Evolutionary conservation across 805 yeast genomes (phyloP), one percentile per base, ranked within the genome.

Genomic region (Schizosaccharomyces octosporus): DNA sequence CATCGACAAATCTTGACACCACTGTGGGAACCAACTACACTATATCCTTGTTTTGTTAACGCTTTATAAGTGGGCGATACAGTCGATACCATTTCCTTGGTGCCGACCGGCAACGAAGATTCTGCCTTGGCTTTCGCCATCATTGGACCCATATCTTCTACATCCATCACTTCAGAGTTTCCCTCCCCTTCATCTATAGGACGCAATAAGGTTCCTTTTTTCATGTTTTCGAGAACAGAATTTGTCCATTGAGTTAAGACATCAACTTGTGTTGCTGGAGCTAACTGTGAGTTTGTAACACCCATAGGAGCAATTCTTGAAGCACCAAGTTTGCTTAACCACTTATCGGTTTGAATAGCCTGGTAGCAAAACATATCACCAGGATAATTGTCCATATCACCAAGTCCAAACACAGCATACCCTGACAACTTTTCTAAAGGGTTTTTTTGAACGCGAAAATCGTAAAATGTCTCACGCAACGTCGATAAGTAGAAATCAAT

Each of bases 1-100:
- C 97, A 88, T 67, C 97, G 80, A 68, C 97, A 88, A 36, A 89
- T 86, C 69, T 88, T 88, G 58, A 88, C 97, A 43, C 97, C 97
- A 0, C 95, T 87, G 67, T 88, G 97, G 0, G 94, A 82, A 4
- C 97, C 97, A 51, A 88, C 95, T 64, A 88, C 81, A 0, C 94
- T 85, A 67, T 88, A 88, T 0, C 97, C 97, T 72, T 88, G 97
- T 67, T 88, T 88, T 0, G 96, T 89, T 61, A 88, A 75, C 6
- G 93, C 82, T 64, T 85, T 85, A 71, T 75, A 88, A 0, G 97
- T 88, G 32, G 95, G 96, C 0, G 95, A 85, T 65, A 84, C 82
- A 65, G 83, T 79, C 3, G 95, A 87, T 57, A 88, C 95, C 97
- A 88, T 88, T 70, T 86, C 81, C 69, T 88, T 88, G 21, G 60